Percentiles rank a stretch among this genome's conserved stretches.
phyloP scores from a whole-genome alignment of 2,329 filamentous ascomycete species.

The Hortaea werneckii region DNA sequence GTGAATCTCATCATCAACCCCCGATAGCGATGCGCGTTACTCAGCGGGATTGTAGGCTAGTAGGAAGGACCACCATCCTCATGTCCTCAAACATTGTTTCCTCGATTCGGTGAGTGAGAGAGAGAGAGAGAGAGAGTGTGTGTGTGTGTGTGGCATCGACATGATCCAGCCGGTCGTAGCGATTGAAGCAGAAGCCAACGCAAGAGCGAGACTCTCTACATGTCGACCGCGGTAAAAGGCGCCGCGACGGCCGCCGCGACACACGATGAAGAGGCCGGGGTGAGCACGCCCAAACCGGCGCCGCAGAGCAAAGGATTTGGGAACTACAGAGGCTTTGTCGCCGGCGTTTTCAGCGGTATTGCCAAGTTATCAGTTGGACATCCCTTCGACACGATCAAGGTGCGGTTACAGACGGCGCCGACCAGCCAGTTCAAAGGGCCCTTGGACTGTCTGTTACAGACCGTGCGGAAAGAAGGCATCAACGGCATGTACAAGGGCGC shows the following conservation, averaged over 20 bases:
- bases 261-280: slow-evolving; percentile 9
- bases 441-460: slow-evolving; percentile 74
- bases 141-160: too few relatives aligned
- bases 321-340: slow-evolving; percentile 93
- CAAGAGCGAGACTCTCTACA: too few relatives aligned
- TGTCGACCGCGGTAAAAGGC: slow-evolving; percentile 12
- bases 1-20: too few relatives aligned
- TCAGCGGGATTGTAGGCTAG: too few relatives aligned
- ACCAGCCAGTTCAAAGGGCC: slow-evolving; percentile 72
- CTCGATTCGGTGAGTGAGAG: too few relatives aligned
- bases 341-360: slow-evolving; percentile 89
- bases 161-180: too few relatives aligned
- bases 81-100: too few relatives aligned
- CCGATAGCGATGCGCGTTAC: too few relatives aligned
- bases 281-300: slow-evolving; percentile 4
- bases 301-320: slow-evolving; percentile 12
- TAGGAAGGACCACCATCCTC: too few relatives aligned
- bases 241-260: slow-evolving; percentile 3
- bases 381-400: slow-evolving; percentile 92
- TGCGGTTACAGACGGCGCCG: slow-evolving; percentile 81
- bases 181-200: too few relatives aligned
- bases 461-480: slow-evolving; percentile 74
- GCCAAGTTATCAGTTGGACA: slow-evolving; percentile 69
- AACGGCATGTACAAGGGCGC: slow-evolving; percentile 88
- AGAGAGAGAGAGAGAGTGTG: too few relatives aligned